Conservation (phyloP, 768 basidiomycete genomes). For the Trametes villosa region DNA sequence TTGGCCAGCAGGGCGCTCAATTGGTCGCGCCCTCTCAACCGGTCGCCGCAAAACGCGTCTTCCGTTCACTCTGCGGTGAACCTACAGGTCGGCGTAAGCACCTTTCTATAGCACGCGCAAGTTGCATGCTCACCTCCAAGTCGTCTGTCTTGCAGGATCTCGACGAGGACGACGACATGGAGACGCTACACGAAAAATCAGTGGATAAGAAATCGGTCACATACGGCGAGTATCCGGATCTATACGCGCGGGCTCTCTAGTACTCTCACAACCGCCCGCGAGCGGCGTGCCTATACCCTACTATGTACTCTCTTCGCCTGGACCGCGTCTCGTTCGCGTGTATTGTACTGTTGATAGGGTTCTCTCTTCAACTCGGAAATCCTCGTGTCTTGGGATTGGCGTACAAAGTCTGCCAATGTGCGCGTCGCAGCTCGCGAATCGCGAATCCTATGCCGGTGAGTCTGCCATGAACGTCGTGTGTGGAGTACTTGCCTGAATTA, state of each 20-base stretch:
- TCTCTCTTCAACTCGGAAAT: too few species aligned
- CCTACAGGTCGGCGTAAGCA: background rate
- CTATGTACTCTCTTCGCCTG: too few species aligned
- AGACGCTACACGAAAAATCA: background rate
- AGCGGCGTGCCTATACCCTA: too few species aligned
- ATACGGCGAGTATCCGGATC: background rate
- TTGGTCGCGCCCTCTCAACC: background rate
- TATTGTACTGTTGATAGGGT: too few species aligned
- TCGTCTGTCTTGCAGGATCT: background rate
- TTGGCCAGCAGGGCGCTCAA: background rate
- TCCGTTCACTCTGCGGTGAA: background rate
- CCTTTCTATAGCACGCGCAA: background rate
- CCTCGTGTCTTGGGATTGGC: too few species aligned
- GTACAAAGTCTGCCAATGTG: too few species aligned
- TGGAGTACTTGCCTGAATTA: too few species aligned
- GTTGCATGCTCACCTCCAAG: background rate
- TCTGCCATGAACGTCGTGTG: too few species aligned
- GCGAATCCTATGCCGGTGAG: too few species aligned
- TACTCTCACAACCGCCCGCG: background rate
- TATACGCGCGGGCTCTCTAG: background rate
- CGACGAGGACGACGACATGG: background rate
- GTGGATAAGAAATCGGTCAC: conserved; percentile 1
- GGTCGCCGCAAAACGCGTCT: too few species aligned
- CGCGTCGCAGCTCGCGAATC: too few species aligned
- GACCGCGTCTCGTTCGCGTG: too few species aligned